Percentiles rank a stretch among this genome's conserved stretches.
These are phyloP conservation scores for Alternaria atra DNA, from an alignment of 2,329 filamentous ascomycete genomes.

Conservation along the genomic window DNA sequence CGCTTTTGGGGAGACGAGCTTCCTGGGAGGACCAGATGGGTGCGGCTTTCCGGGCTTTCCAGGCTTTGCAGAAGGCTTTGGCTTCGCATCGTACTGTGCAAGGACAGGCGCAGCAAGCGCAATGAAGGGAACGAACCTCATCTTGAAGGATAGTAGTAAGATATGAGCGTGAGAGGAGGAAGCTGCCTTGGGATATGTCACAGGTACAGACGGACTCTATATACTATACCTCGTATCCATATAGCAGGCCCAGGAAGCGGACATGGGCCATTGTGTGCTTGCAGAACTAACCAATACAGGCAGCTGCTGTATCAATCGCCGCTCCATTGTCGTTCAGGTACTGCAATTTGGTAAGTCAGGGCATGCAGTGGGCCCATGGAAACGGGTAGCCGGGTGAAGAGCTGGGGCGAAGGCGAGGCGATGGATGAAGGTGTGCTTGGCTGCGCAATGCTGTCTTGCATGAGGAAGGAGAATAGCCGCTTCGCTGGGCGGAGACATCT, in stretches of 20 bases:
- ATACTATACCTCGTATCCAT: conserved; percentile 26
- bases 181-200: conserved; percentile 11
- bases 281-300: conserved; percentile 31
- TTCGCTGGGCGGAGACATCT: conserved; percentile 23
- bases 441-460: conserved; percentile 31
- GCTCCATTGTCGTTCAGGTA: conserved; percentile 27
- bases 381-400: conserved; percentile 23
- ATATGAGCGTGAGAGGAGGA: conserved; percentile 18
- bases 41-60: conserved; percentile 6
- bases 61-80: conserved; percentile 10
- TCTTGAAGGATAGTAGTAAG: conserved; percentile 22
- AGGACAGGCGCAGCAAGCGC: conserved; percentile 34
- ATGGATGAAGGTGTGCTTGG: conserved; percentile 30
- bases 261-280: conserved; percentile 10
- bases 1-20: conserved; percentile 29
- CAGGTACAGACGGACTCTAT: conserved; percentile 20
- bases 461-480: conserved; percentile 33
- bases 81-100: conserved; percentile 24
- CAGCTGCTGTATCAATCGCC: conserved; percentile 25
- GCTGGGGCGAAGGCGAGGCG: conserved; percentile 20
- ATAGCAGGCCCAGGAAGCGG: conserved; percentile 8
- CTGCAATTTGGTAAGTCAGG: conserved; percentile 11
- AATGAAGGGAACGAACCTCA: conserved; percentile 43
- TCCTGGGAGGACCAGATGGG: conserved; percentile 1
- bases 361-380: conserved; percentile 13